Evolutionary conservation across 192 early-diverging fungal species (phyloP).

Genomic region (Backusella westeae): DNA sequence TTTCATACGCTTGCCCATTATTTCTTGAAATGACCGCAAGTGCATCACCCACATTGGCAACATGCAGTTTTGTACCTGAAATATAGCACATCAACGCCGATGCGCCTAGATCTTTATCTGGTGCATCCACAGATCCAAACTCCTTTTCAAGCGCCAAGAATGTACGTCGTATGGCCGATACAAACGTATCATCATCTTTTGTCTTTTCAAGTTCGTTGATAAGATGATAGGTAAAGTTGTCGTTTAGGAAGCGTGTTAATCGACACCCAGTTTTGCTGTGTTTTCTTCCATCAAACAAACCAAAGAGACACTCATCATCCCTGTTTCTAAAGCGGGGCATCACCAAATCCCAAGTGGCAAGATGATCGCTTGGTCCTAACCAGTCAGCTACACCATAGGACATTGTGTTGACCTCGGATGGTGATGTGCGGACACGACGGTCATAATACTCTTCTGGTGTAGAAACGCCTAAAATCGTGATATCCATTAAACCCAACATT

Average conservation of each 20-base stretch:
- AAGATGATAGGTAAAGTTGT: slow-evolving; percentile 67
- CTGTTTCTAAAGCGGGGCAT: slow-evolving; percentile 77
- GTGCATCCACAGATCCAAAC: slow-evolving; percentile 43
- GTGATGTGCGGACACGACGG: slow-evolving; percentile 79
- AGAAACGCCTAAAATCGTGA: slow-evolving; percentile 72
- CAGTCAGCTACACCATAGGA: slow-evolving; percentile 86
- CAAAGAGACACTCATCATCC: slow-evolving; percentile 88
- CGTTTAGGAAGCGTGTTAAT: slow-evolving; percentile 67
- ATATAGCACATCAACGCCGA: slow-evolving; percentile 82
- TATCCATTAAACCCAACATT: slow-evolving; percentile 83
- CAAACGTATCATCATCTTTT: slow-evolving; percentile 52
- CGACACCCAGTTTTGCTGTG: slow-evolving; percentile 42
- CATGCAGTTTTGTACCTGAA: slow-evolving; percentile 70
- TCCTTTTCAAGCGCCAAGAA: slow-evolving; percentile 84
- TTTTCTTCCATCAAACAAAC: slow-evolving; percentile 76
- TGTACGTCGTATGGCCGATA: slow-evolving; percentile 74
- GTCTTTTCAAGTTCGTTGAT: slow-evolving; percentile 75
- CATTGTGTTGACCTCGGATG: slow-evolving; percentile 77
- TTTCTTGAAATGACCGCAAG: slow-evolving; percentile 71
- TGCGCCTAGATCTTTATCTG: slow-evolving; percentile 49
- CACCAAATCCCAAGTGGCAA: slow-evolving; percentile 85
- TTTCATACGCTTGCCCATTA: slow-evolving; percentile 61
- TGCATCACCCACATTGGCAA: slow-evolving; percentile 85
- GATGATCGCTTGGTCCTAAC: slow-evolving; percentile 63
- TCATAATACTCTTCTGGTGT: slow-evolving; percentile 81